Conservation (phyloP, 345 rosid species). For the Laguncularia racemosa region DNA sequence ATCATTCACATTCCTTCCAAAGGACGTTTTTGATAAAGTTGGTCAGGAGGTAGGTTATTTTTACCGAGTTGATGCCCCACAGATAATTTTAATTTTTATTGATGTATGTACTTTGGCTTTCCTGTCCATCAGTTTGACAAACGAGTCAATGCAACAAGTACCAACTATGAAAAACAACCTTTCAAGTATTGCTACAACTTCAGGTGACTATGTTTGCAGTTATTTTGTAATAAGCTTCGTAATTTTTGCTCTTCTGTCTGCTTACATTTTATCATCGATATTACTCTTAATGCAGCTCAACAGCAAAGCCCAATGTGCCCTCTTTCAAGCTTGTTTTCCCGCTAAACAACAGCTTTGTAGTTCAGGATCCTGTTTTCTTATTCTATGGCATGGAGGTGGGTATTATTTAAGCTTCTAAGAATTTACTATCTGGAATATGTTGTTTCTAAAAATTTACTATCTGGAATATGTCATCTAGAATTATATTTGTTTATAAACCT, state of each 20-base stretch:
- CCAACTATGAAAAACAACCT: conserved; percentile 38
- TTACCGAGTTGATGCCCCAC: too few relatives aligned
- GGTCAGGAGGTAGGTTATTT: conserved; percentile 44
- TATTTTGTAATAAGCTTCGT: conserved; percentile 3
- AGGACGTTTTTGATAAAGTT: conserved; percentile 38
- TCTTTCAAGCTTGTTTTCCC: conserved; percentile 56
- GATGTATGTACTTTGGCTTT: too few relatives aligned
- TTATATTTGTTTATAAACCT: too few relatives aligned
- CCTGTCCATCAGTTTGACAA: conserved; percentile 38
- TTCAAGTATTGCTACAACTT: conserved; percentile 78
- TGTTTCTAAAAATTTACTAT: too few relatives aligned
- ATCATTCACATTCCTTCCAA: conserved; percentile 78
- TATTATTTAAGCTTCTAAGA: background rate
- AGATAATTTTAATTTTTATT: too few relatives aligned
- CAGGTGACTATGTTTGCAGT: conserved; percentile 36
- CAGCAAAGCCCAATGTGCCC: conserved; percentile 50
- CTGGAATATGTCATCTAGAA: too few relatives aligned
- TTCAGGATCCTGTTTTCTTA: conserved; percentile 58
- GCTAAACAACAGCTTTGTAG: conserved; percentile 59
- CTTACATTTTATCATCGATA: background rate
- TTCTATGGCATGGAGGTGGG: conserved; percentile 60
- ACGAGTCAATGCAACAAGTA: conserved; percentile 43
- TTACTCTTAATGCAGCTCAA: conserved; percentile 25
- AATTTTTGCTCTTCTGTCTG: background rate
- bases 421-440: too few relatives aligned